phyloP scores from a whole-genome alignment of 352 stramenopile genomes.

The Globisporangium nagaii region DNA sequence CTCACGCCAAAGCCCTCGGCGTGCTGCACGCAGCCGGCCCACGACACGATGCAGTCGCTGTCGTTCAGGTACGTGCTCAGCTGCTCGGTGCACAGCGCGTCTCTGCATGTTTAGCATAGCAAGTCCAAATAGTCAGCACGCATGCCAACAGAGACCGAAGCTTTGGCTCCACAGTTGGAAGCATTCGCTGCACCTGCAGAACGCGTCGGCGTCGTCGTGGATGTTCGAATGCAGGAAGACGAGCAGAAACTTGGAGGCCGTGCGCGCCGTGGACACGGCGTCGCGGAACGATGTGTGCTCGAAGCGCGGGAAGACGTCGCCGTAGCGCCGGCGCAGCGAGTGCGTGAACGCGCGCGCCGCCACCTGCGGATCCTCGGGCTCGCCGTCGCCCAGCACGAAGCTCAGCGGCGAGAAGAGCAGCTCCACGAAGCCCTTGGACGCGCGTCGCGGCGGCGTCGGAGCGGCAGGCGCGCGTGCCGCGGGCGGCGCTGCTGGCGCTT shows the following conservation, averaged over 20 bases:
- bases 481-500: not conserved
- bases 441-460: not conserved
- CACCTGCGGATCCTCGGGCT: slow-evolving; percentile 59
- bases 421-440: slow-evolving; percentile 62
- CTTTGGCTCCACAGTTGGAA: too few species aligned
- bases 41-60: slow-evolving; percentile 78
- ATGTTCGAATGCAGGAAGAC: slow-evolving; percentile 84
- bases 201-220: slow-evolving; percentile 69
- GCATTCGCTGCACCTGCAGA: too few species aligned
- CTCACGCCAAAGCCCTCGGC: slow-evolving; percentile 76
- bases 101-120: slow-evolving; percentile 13
- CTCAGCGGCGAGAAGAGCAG: slow-evolving; percentile 71
- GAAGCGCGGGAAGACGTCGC: slow-evolving; percentile 57
- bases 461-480: not conserved
- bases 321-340: slow-evolving; percentile 50
- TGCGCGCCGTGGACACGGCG: slow-evolving; percentile 69
- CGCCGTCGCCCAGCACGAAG: slow-evolving; percentile 65
- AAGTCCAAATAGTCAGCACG: not conserved
- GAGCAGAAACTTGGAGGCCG: slow-evolving; percentile 78
- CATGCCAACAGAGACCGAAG: too few species aligned
- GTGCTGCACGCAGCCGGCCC: slow-evolving; percentile 77
- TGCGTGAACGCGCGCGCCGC: slow-evolving; percentile 52
- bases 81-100: slow-evolving; percentile 62
- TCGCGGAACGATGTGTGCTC: slow-evolving; percentile 81
- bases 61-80: slow-evolving; percentile 74